Evolutionary conservation across 805 yeast genomes (phyloP).

Genomic region (Yamadazyma laniorum): DNA sequence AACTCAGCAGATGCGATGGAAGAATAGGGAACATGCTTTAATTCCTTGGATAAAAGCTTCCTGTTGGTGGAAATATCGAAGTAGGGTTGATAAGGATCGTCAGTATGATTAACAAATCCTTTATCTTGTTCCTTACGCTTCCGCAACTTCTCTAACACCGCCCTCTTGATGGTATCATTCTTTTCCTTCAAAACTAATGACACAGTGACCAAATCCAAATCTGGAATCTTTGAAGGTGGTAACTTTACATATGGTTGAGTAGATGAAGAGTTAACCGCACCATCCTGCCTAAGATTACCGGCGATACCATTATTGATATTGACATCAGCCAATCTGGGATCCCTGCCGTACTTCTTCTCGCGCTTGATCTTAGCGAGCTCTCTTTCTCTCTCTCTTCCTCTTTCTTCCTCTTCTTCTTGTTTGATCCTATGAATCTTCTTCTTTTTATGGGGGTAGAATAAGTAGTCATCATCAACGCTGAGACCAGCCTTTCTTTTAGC

Average conservation of each 20-base stretch:
- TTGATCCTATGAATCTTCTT: slow-evolving; percentile 44
- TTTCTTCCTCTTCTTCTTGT: slow-evolving; percentile 34
- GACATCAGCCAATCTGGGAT: slow-evolving; percentile 12
- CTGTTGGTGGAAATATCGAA: slow-evolving; percentile 63
- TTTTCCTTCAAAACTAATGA: slow-evolving; percentile 71
- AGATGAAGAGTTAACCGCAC: slow-evolving; percentile 22
- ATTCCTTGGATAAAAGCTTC: slow-evolving; percentile 44
- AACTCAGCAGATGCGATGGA: slow-evolving; percentile 67
- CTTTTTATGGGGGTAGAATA: slow-evolving; percentile 73
- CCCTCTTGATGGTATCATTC: slow-evolving; percentile 72
- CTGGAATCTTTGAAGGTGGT: slow-evolving; percentile 91
- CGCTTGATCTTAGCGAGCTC: slow-evolving; percentile 20
- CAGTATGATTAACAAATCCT: slow-evolving; percentile 82
- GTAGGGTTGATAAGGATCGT: slow-evolving; percentile 80
- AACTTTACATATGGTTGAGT: slow-evolving; percentile 80
- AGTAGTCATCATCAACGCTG: slow-evolving; percentile 84
- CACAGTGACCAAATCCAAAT: slow-evolving; percentile 82
- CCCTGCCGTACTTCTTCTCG: slow-evolving; percentile 18
- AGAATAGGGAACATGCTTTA: slow-evolving; percentile 72
- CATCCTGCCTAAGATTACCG: slow-evolving; percentile 1
- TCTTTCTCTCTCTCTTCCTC: slow-evolving; percentile 25
- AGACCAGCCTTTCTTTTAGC: slow-evolving; percentile 74
- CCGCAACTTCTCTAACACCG: slow-evolving; percentile 80
- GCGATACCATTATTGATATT: not conserved
- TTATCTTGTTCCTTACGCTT: slow-evolving; percentile 68